Conservation (phyloP, 139 green algal species). For the Chlorella sp. region DNA sequence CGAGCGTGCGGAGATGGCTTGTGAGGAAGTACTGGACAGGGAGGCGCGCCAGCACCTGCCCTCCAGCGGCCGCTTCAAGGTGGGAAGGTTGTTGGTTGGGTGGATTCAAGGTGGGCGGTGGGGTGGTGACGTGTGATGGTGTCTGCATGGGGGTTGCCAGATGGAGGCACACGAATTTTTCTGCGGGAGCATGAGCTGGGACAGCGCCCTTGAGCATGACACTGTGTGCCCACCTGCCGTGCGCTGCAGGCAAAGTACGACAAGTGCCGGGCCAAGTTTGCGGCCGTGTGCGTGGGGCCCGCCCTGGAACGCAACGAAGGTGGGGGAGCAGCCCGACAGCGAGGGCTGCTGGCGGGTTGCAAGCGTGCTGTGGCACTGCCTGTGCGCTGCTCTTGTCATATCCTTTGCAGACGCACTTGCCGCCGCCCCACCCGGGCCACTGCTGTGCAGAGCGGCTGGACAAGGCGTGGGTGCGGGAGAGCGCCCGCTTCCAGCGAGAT, state of each 20-base stretch:
- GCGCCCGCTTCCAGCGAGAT: conserved; percentile 71
- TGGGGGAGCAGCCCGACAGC: not conserved
- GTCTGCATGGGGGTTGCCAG: too few species aligned
- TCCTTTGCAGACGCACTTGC: too few species aligned
- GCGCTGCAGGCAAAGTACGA: conserved; percentile 33
- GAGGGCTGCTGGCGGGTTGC: too few species aligned
- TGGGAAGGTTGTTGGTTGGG: too few species aligned
- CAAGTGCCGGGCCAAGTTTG: conserved; percentile 62
- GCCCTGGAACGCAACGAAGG: conserved; percentile 31
- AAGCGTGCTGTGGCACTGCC: too few species aligned
- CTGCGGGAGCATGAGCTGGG: too few species aligned
- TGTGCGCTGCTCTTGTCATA: too few species aligned
- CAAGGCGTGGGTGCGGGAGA: conserved; percentile 61
- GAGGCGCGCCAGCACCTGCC: conserved; percentile 58
- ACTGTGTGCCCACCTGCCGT: too few species aligned
- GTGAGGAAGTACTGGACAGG: conserved; percentile 60
- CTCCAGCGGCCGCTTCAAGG: conserved; percentile 67
- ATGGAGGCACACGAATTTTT: too few species aligned
- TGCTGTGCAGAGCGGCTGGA: conserved; percentile 46
- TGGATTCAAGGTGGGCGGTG: conserved; percentile 61
- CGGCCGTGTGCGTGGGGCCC: conserved; percentile 62
- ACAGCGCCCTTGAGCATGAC: too few species aligned
- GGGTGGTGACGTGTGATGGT: too few species aligned
- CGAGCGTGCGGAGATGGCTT: conserved; percentile 48
- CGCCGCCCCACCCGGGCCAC: not conserved